These are phyloP conservation scores for Nevesoporus exiguus DNA, from an alignment of 768 basidiomycete genomes.

Conservation along the genomic window DNA sequence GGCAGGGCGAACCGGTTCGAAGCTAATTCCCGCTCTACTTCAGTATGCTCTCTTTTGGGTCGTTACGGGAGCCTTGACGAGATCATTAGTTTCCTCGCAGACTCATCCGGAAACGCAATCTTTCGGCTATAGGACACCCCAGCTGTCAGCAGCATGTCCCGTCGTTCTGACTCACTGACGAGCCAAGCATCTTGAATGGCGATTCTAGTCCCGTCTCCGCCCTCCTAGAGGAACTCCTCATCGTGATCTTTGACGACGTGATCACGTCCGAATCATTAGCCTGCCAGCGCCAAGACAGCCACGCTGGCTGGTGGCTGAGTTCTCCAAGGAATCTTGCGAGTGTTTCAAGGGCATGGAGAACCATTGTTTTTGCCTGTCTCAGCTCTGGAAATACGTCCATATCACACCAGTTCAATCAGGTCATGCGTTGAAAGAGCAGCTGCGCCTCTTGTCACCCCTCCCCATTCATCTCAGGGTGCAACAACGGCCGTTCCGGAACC, in stretches of 20 bases:
- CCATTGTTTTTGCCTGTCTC: constrained; percentile 13
- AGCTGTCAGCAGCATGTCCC: not conserved
- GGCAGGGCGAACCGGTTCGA: not conserved
- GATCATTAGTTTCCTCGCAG: not conserved
- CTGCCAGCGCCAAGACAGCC: not conserved
- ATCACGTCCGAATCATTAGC: constrained; percentile 10
- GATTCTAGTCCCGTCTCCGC: constrained; percentile 3
- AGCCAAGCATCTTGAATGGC: not conserved
- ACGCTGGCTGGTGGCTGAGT: not conserved
- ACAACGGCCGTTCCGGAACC: constrained; percentile 20
- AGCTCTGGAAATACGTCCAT: constrained; percentile 20
- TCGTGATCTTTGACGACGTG: constrained; percentile 20
- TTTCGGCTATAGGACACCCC: not conserved
- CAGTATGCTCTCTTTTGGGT: constrained; percentile 3
- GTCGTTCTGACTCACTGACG: not conserved
- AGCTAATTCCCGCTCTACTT: not conserved
- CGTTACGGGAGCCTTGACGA: not conserved
- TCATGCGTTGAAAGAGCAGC: constrained; percentile 11
- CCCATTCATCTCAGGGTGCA: constrained; percentile 15
- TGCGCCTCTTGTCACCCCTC: constrained; percentile 12
- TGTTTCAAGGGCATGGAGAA: constrained; percentile 17
- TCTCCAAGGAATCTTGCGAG: constrained; percentile 14
- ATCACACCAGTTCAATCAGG: constrained; percentile 14
- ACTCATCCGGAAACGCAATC: not conserved
- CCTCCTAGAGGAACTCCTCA: constrained; percentile 20